Conservation (phyloP, 345 rosid genomes). For the Hibiscus tridactylites region DNA sequence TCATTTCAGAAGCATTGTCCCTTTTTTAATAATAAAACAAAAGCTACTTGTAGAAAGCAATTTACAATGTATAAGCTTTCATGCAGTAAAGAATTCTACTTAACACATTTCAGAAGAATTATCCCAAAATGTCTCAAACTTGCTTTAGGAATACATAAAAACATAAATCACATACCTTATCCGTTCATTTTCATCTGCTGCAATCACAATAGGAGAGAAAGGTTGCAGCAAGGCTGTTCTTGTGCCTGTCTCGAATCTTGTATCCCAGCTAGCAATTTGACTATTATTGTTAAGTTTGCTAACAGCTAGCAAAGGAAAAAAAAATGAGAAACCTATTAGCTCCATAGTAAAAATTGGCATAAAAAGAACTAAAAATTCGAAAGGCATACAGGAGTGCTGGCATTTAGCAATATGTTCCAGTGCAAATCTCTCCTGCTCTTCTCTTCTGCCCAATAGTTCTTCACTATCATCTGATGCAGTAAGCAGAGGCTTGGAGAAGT, state of each 20-base stretch:
- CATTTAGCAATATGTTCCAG: conserved; percentile 82
- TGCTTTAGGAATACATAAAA: background rate
- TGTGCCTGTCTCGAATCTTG: conserved; percentile 80
- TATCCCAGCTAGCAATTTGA: conserved; percentile 87
- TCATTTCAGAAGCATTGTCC: background rate
- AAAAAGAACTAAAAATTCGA: conserved; percentile 3
- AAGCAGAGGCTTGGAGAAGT: conserved; percentile 93
- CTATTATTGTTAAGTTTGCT: conserved; percentile 61
- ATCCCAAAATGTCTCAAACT: background rate
- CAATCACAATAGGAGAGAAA: conserved; percentile 86
- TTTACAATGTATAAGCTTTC: background rate
- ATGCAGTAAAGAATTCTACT: background rate
- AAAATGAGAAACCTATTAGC: conserved; percentile 16
- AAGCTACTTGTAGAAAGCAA: background rate
- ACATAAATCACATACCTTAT: conserved; percentile 47
- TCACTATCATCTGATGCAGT: conserved; percentile 71
- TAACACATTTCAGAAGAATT: background rate
- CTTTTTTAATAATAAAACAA: background rate
- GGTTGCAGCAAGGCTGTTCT: conserved; percentile 82
- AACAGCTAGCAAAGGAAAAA: conserved; percentile 45
- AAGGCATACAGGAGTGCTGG: conserved; percentile 65
- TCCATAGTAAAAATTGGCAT: conserved; percentile 6
- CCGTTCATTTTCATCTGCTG: conserved; percentile 92
- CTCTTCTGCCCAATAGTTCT: conserved; percentile 68
- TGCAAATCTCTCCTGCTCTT: conserved; percentile 78